Percentiles rank a stretch among this genome's conserved stretches.
Conservation (phyloP, 352 stramenopile species). For the Globisporangium echinulatum region DNA sequence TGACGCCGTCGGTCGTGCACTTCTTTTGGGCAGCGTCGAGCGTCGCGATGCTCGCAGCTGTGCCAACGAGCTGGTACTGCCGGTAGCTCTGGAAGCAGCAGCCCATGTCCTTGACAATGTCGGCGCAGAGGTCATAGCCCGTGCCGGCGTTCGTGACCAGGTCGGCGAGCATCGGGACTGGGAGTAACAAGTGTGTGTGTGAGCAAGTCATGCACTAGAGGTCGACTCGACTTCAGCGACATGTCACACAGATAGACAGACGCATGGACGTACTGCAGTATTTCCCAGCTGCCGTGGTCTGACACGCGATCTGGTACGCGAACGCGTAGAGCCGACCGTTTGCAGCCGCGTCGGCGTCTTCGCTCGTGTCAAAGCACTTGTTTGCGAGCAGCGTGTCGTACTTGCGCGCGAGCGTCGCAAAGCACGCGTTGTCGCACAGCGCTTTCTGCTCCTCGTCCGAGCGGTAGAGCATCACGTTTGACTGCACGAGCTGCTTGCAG, state of each 20-base stretch:
- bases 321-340: slow-evolving; percentile 47
- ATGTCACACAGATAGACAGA: neutral
- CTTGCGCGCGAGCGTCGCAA: slow-evolving; percentile 39
- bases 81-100: slow-evolving; percentile 83
- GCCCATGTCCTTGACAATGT: slow-evolving; percentile 66
- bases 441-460: slow-evolving; percentile 50
- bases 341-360: slow-evolving; percentile 47
- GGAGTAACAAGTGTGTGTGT: neutral
- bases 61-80: slow-evolving; percentile 67
- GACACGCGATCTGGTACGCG: slow-evolving; percentile 68
- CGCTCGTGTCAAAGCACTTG: slow-evolving; percentile 44
- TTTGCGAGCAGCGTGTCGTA: slow-evolving; percentile 63
- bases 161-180: slow-evolving; percentile 52
- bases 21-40: slow-evolving; percentile 44
- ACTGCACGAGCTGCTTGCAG: slow-evolving; percentile 53
- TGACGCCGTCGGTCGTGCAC: slow-evolving; percentile 35
- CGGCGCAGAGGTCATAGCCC: slow-evolving; percentile 51
- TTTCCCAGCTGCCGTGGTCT: slow-evolving; percentile 40
- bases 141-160: slow-evolving; percentile 43
- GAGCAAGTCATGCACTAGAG: neutral
- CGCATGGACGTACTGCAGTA: slow-evolving; percentile 56
- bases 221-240: too few relatives aligned
- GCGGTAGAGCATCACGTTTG: slow-evolving; percentile 47
- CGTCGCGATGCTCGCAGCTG: slow-evolving; percentile 30
- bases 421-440: slow-evolving; percentile 65